Base-by-base conservation (phyloP, 2,329 filamentous ascomycete species). In the Pestalotiopsis sp. region DNA sequence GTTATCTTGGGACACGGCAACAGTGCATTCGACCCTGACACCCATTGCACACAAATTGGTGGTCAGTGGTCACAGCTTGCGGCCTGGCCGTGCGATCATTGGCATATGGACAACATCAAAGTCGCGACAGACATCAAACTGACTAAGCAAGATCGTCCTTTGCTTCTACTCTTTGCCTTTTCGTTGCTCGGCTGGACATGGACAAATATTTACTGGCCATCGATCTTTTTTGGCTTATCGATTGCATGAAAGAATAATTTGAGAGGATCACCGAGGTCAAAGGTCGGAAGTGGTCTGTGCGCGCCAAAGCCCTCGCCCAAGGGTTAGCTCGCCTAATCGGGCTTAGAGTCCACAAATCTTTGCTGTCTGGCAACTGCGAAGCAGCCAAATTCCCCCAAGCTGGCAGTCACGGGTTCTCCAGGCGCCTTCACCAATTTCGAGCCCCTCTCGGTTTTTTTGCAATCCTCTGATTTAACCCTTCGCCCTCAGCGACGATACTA, bases 371-470 rank as follows among this genome's bases (percentile, higher is more conserved):
- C 39, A 52, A 56, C 12, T 63, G 61, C 23, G 66, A 31, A 38
- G 64, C 20, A 17, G 65, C 56, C 65, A 67, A 67, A 67, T 67
- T 67, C 56, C 45, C 52, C 31, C 59, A 57, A 57, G 59, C n/a
- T 31, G 52, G 31, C 65, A 59, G 65, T 67, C 65, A 67, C 65
- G 56, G 56, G 65, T 67, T 38, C 45, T 61, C 41, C 45, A 56
- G 52, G 27, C 41, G 65, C n/a, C 31, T 41, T 67, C 65, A 56
- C 65, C 56, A 67, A 67, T 67, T 67, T 67, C 56, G 65, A 61
- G 65, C 66, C 66, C 66, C 66, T 67, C 66, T 67, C 59, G 66
- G 61, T 67, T 67, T 67, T 67, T 67, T 63, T 61, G 23, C 45
- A 52, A 27, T 57, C 56, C 52, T 67, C 65, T n/a, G 20, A 45